Base-by-base conservation (phyloP, 176 grass and related monocot genomes). In the Zoysia pacifica region DNA sequence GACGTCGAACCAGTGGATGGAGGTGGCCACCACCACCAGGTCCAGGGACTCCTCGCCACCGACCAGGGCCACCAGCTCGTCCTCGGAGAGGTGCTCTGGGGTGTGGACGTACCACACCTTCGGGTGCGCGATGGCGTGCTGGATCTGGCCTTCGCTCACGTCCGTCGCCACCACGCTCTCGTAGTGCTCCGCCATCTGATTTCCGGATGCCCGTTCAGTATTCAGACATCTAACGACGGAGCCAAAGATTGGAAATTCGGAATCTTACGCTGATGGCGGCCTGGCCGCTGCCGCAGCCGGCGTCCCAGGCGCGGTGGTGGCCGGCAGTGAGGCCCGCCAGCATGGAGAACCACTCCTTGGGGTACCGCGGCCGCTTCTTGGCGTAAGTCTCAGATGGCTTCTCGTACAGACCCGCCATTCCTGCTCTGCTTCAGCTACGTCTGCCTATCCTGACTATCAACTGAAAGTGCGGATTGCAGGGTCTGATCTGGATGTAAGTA, bases 1-100 rank as follows among this genome's bases (percentile, higher is more conserved):
- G 46, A 93, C 20, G 86, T 93, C 86, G 80, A 93, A 97, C 93
- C 93, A 91, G 83, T 93, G 90, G 56, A 93, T 80, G n/a, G 88
- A 50, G 37, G 87, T 75, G 44, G 93, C 93, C 43, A 82, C 83
- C 51, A 78, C 82, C 28, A 97, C 76, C 20, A 97, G 77, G 77
- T 97, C 90, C 64, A 97, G 62, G 12, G 90, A 91, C 40, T 78
- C 83, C 66, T 95, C 90, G 41, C 93, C 93, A 19, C 93, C 93
- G 64, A 90, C 74, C 65, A 90, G 74, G 5, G 85, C 72, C 13
- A 91, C 80, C 5, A 93, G 48, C 4, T 91, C 90, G 36, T 93
- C 85, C 76, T 97, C 86, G 2, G 88, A 43, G 13, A 85, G 89
- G 59, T 79, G 76, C 67, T 65, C 70, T 4, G 90, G 93, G 19